Evolutionary conservation across 768 basidiomycete genomes (phyloP).

Genomic region (Suillus fuscotomentosus): DNA sequence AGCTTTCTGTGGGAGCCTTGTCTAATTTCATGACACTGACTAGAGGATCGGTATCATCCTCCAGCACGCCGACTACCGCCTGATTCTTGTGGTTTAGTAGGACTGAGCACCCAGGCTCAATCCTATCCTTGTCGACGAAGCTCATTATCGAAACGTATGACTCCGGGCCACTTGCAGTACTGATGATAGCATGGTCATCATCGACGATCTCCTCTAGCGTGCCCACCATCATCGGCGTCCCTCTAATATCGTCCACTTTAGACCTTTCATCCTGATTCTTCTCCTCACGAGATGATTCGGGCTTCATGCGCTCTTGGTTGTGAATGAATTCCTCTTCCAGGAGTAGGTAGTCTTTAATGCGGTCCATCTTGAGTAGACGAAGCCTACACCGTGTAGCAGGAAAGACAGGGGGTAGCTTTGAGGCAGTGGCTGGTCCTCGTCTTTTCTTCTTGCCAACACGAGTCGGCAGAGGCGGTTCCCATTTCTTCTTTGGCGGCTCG

Average conservation of each 20-base stretch:
- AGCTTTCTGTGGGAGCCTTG: slow-evolving; percentile 98
- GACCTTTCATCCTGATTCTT: slow-evolving; percentile 94
- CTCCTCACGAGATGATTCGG: slow-evolving; percentile 85
- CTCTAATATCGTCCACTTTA: slow-evolving; percentile 91
- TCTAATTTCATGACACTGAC: slow-evolving; percentile 99
- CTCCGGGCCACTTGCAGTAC: slow-evolving; percentile 91
- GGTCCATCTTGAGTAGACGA: slow-evolving; percentile 93
- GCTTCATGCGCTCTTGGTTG: slow-evolving; percentile 90
- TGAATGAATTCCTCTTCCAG: slow-evolving; percentile 94
- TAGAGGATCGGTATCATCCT: slow-evolving; percentile 93
- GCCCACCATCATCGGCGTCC: slow-evolving; percentile 97
- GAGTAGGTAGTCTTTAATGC: slow-evolving; percentile 96
- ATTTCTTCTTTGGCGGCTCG: slow-evolving; percentile 80
- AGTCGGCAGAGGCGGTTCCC: slow-evolving; percentile 97
- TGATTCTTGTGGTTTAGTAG: slow-evolving; percentile 95
- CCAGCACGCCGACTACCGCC: slow-evolving; percentile 90
- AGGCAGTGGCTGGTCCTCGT: slow-evolving; percentile 86
- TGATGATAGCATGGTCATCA: slow-evolving; percentile 99
- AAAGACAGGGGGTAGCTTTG: slow-evolving; percentile 88
- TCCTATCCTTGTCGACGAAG: slow-evolving; percentile 95
- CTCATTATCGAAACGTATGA: slow-evolving; percentile 98
- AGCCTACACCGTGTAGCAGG: slow-evolving; percentile 96
- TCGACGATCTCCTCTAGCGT: slow-evolving; percentile 97
- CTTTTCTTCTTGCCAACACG: slow-evolving; percentile 96
- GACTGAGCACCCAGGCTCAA: slow-evolving; percentile 96